Conservation (phyloP, 2,329 filamentous ascomycete species). For the Verticillium nonalfalfae region DNA sequence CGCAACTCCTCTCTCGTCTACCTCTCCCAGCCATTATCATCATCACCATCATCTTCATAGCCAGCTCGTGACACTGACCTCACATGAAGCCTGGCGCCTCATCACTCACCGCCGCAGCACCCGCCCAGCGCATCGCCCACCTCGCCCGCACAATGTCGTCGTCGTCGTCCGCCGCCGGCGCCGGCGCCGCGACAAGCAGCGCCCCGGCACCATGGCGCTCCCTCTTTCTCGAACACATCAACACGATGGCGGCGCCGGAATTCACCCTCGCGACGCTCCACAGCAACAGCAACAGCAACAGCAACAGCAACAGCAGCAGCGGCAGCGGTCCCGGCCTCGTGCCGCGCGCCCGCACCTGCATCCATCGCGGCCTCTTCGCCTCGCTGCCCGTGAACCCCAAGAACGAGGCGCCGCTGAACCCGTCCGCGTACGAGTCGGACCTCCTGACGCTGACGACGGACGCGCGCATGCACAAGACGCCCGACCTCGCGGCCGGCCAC, state of each 20-base stretch:
- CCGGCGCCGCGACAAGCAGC: slow-evolving; percentile 13
- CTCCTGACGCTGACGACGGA: slow-evolving; percentile 83
- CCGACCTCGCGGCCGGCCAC: slow-evolving; percentile 60
- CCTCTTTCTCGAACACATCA: slow-evolving; percentile 43
- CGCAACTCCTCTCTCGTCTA: not conserved
- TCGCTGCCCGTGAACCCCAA: slow-evolving; percentile 64
- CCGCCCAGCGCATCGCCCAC: slow-evolving; percentile 11
- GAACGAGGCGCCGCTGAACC: slow-evolving; percentile 69
- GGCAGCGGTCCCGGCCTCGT: slow-evolving; percentile 13
- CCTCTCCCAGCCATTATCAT: no score
- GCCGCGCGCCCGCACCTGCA: slow-evolving; percentile 68
- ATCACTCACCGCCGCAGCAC: slow-evolving; percentile 11
- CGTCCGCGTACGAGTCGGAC: slow-evolving; percentile 64
- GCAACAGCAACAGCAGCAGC: slow-evolving; percentile 18
- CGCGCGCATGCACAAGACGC: slow-evolving; percentile 76
- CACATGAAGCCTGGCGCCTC: not conserved
- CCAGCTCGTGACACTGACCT: not conserved
- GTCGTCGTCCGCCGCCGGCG: slow-evolving; percentile 1
- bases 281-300: slow-evolving; percentile 13
- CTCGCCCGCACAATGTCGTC: slow-evolving; percentile 17
- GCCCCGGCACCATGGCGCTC: slow-evolving; percentile 46
- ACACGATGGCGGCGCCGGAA: slow-evolving; percentile 37
- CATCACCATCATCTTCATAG: not conserved
- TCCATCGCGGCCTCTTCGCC: slow-evolving; percentile 81
- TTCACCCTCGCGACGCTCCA: slow-evolving; percentile 48